Percentiles rank a stretch among this genome's conserved stretches.
phyloP scores from a whole-genome alignment of 2,329 filamentous ascomycete species.

The Tolypocladium inflatum region DNA sequence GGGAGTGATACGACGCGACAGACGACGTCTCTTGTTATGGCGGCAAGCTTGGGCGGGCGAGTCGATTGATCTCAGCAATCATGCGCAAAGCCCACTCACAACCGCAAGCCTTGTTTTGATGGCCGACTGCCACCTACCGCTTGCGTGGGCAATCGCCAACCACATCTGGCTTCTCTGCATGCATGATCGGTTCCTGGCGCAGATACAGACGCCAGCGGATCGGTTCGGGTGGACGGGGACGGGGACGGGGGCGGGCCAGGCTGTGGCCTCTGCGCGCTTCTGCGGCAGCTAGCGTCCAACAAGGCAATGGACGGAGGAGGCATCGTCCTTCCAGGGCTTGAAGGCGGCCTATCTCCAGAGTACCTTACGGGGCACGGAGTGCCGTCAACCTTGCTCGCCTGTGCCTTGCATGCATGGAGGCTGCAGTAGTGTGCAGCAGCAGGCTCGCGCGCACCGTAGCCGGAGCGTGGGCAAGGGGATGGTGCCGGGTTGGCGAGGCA shows the following conservation, averaged over 20 bases:
- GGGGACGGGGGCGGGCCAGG: background rate
- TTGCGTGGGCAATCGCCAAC: background rate
- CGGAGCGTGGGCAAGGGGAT: background rate
- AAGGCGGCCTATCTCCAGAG: background rate
- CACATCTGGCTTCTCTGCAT: background rate
- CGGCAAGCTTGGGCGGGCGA: background rate
- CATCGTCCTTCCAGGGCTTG: background rate
- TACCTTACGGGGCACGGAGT: background rate
- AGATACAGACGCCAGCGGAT: background rate
- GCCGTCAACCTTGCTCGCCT: background rate
- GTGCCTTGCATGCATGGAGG: background rate
- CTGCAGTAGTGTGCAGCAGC: background rate
- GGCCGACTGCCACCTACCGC: background rate
- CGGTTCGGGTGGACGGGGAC: background rate
- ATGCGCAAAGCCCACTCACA: background rate
- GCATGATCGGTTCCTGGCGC: conserved; percentile 1
- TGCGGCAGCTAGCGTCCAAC: background rate
- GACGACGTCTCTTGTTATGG: background rate
- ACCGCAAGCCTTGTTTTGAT: background rate
- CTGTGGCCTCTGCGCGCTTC: background rate
- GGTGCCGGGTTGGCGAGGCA: background rate
- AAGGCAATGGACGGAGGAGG: background rate
- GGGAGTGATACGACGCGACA: background rate
- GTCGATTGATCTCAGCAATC: background rate
- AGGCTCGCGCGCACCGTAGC: background rate